Base-by-base conservation (phyloP, 139 green algal species). In the Ulvella scutata region DNA sequence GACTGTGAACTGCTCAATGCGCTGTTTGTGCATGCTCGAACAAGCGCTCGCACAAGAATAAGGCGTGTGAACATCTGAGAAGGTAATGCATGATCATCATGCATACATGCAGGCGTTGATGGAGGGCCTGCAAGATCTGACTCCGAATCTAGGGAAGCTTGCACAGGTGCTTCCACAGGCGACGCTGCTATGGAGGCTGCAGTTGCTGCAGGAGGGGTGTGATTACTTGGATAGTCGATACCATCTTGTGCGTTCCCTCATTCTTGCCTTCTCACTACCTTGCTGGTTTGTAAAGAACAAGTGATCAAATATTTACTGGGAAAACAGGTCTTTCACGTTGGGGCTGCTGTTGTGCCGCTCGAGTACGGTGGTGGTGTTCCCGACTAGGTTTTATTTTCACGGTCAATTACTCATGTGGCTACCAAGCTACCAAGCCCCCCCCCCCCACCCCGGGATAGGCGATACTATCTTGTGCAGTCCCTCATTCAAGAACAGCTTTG, bases 111-210 rank as follows among this genome's bases (percentile, higher is more conserved):
- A 43, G 31, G 28, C 20, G 23, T 38, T n/a, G 26, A 9, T 73
- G 72, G 76, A 87, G 73, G 77, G 81, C 29, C 72, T 88, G 28
- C 72, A 89, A 4, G 82, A 87, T 43, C 38, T 87, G 28, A 40
- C 61, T 60, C 60, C 60, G 26, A 40, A 38, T 81, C 85, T 96
- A 74, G 79, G 79, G 4, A 75, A 81, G 10, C 76, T 96, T 72
- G 79, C 83, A 0, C 75, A 88, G 4, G 82, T 93, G 34, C 80
- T 96, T 61, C 89, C 90, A 0, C 81, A 86, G 28, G 82, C 79
- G 2, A 93, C 88, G 10, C 86, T 96, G 40, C 74, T 85, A 6
- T 90, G 83, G 80, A 89, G 91, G 75, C 82, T 96, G 75, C 31
- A 87, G 78, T 84, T 96, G 67, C 83, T 97, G 13, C 23, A 77